Evolutionary conservation across 306 rosid species (phyloP).

Genomic region (Vigna radiata): DNA sequence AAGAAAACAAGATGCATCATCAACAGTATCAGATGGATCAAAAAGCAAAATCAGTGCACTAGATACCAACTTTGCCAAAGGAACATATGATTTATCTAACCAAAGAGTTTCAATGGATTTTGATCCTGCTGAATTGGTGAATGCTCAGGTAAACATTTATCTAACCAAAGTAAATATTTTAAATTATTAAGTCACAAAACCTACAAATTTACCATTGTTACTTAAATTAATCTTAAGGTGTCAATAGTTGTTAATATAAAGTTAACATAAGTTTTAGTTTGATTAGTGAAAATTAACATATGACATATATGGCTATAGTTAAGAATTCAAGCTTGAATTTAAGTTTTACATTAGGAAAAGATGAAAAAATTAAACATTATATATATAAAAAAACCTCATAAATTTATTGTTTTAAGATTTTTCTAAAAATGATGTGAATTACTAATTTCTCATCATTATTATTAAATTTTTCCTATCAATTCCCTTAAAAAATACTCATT

Average conservation of each 20-base stretch:
- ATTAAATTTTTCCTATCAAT: too few relatives aligned
- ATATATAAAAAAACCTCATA: too few relatives aligned
- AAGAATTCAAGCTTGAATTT: too few relatives aligned
- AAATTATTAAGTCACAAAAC: conserved; percentile 2
- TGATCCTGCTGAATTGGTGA: conserved; percentile 40
- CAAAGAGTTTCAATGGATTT: conserved; percentile 50
- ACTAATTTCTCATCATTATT: too few relatives aligned
- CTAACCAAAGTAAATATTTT: neutral
- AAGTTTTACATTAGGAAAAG: too few relatives aligned
- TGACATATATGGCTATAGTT: neutral
- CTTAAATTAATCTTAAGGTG: neutral
- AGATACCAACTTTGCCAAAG: conserved; percentile 79
- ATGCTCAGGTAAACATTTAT: conserved; percentile 49
- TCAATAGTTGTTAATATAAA: neutral
- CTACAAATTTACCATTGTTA: conserved; percentile 3
- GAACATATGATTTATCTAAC: conserved; percentile 53
- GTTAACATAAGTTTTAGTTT: neutral
- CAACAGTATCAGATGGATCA: conserved; percentile 82
- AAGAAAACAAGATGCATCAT: conserved; percentile 65
- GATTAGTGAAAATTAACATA: neutral
- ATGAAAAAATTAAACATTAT: too few relatives aligned
- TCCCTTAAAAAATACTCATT: too few relatives aligned
- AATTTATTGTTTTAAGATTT: too few relatives aligned
- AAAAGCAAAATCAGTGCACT: conserved; percentile 86
- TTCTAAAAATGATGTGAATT: too few relatives aligned